Evolutionary conservation across 305 asterid species (phyloP).

Genomic region (Fraxinus angustifolia): DNA sequence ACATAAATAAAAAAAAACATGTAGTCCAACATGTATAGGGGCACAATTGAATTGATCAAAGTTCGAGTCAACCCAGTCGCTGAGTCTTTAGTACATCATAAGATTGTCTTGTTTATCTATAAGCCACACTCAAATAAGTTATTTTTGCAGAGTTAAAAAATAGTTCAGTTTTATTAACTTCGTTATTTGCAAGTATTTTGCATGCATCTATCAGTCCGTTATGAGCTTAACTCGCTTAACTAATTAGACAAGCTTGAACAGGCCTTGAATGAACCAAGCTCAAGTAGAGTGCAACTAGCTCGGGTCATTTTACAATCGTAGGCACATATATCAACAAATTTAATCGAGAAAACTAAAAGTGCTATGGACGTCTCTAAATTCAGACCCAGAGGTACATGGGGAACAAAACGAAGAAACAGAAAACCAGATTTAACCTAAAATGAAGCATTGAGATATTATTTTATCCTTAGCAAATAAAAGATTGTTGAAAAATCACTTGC

Average conservation of each 20-base stretch:
- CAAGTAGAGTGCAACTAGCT: background rate
- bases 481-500: background rate
- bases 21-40: background rate
- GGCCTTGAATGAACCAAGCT: background rate
- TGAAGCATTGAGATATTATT: background rate
- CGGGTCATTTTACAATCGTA: background rate
- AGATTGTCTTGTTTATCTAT: slow-evolving; percentile 2
- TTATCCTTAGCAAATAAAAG: background rate
- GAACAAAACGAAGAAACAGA: background rate
- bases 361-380: background rate
- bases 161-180: background rate
- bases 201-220: background rate
- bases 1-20: background rate
- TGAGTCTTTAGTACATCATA: slow-evolving; percentile 9
- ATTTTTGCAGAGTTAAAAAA: background rate
- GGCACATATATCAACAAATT: background rate
- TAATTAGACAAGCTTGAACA: background rate
- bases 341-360: background rate
- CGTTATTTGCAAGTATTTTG: background rate
- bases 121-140: background rate
- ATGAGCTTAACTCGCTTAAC: background rate
- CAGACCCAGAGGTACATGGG: background rate
- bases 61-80: background rate
- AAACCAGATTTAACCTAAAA: background rate
- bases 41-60: background rate